Percentiles rank a stretch among this genome's conserved stretches.
Evolutionary conservation across 768 basidiomycete genomes (phyloP).

Genomic region (Kwoniella sp.): DNA sequence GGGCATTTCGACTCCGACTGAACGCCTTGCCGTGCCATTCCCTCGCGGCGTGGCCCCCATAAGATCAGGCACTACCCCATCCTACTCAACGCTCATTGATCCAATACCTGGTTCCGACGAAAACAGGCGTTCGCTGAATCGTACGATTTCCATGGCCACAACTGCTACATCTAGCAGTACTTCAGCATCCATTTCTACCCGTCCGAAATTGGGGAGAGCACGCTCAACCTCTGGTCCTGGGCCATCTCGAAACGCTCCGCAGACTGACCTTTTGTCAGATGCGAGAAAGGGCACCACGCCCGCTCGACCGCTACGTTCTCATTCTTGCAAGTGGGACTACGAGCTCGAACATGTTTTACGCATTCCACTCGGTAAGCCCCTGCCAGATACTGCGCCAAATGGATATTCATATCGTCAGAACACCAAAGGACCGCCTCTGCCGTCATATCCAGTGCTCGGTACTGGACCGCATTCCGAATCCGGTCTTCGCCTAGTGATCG

Average conservation of each 20-base stretch:
- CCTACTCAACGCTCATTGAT: slow-evolving; percentile 21
- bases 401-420: slow-evolving; percentile 8
- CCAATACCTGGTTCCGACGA: not conserved
- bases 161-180: slow-evolving; percentile 1
- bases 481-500: slow-evolving; percentile 31
- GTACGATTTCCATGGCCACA: slow-evolving; percentile 11
- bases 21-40: slow-evolving; percentile 5
- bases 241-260: not conserved
- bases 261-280: slow-evolving; percentile 5
- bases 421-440: not conserved
- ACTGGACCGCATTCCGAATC: slow-evolving; percentile 37
- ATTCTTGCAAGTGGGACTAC: slow-evolving; percentile 43
- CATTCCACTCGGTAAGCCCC: slow-evolving; percentile 36
- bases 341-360: slow-evolving; percentile 31
- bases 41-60: slow-evolving; percentile 7
- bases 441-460: slow-evolving; percentile 29
- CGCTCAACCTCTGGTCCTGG: slow-evolving; percentile 13
- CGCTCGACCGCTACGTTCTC: slow-evolving; percentile 10
- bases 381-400: slow-evolving; percentile 4
- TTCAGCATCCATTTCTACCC: slow-evolving; percentile 2
- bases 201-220: not conserved
- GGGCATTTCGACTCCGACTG: slow-evolving; percentile 7
- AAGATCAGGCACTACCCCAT: slow-evolving; percentile 17
- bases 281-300: slow-evolving; percentile 40
- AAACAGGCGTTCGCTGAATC: slow-evolving; percentile 8